Evolutionary conservation across 179 eudicot species (phyloP), one percentile per base, ranked within the genome.

Genomic region (Drosera spatulata): DNA sequence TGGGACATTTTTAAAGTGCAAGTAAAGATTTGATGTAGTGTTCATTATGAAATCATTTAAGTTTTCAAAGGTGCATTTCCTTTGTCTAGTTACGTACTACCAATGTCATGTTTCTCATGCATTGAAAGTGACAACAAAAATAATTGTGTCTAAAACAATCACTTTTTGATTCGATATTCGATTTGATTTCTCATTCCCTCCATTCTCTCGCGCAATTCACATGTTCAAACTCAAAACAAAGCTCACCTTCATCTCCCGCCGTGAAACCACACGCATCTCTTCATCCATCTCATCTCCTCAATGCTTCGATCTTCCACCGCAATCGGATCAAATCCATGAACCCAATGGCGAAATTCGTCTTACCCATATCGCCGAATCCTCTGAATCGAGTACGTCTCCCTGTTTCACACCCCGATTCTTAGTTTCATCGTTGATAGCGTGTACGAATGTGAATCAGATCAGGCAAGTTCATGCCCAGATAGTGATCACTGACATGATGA

Each of bases 381-480:
- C 66, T 38, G 22, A 45, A 48, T 45, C 60, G 3, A 58, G 66
- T 53, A n/a, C 43, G 42, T 53, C 61, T 11, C 41, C 15, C 39
- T 54, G 37, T 10, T 44, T 69, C 37, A 76, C 67, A 61, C 72
- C 76, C 44, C 61, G 47, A 44, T 50, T 69, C 64, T 65, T 55
- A 45, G 55, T 76, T 52, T 73, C 75, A 39, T 42, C 63, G 61
- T 69, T 82, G 39, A 42, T 56, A 38, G 74, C 72, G 50, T 74
- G 81, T 56, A 76, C 67, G 60, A 72, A 50, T 58, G 43, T 67
- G 5, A 8, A 55, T 44, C 78, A 74, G 55, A 54, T 82, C 10
- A 65, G 61, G 58, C 71, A 67, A 70, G 63, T 70, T 37, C 87
- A 82, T 66, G 70, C 75, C 53, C 68, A 58, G 11, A 59, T 69